Evolutionary conservation across 1,139 yeast genomes (phyloP), one percentile per base, ranked within the genome.

Genomic region (Suhomyces choctaworum): DNA sequence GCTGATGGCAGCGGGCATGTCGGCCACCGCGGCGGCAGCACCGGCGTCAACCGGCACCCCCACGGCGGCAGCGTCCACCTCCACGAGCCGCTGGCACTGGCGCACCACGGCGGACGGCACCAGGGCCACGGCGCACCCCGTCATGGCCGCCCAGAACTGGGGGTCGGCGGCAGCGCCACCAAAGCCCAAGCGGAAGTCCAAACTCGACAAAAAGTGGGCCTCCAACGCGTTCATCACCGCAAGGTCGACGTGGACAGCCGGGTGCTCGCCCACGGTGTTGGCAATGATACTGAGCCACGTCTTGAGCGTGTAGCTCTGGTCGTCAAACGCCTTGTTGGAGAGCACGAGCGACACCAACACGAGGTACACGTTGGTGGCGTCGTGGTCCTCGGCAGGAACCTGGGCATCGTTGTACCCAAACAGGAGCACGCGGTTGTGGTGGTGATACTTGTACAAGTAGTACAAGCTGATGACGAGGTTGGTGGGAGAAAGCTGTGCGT

Each of bases 291-390:
- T 47, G 31, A 66, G 58, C 80, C 80, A 75, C 4, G 80, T 75
- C 44, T 73, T 73, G 43, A 73, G 57, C 1, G 79, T 73, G 44
- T 73, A 75, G 31, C 74, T 68, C 37, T 72, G 76, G 46, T 75
- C 80, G 49, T 75, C 77, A 39, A 58, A 63, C 11, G 70, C 58
- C 50, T 75, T 75, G 51, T 75, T 75, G 23, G 78, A 58, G 13
- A 75, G 52, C 35, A 75, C 59, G 31, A 74, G 56, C 14, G 76
- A 57, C 12, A 63, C 53, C 34, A 60, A 42, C 4, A 66, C 50
- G 25, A 62, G 35, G 43, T 65, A 62, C 25, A 55, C 56, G 5
- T 51, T 45, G 34, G 64, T 45, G 26, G 39, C 30, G 14, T 43
- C 48, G 9, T 31, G 32, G 10, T 35, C 42, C 12, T 37, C 39